Base-by-base conservation (phyloP, 148 eudicot genomes). In the Rhododendron ferrugineum region DNA sequence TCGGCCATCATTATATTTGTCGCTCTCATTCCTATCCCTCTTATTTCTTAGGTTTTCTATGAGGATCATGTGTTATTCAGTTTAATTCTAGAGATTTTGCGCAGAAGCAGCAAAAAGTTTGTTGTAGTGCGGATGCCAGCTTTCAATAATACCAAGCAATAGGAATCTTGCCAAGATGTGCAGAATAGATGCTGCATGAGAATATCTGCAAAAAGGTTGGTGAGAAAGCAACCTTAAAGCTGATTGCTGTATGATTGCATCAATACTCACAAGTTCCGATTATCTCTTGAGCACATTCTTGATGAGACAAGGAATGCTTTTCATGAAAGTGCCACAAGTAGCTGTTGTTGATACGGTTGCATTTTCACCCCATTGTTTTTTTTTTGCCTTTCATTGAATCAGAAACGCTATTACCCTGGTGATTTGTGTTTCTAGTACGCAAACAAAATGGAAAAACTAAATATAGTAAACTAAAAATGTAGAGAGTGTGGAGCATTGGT, bases 121-220 rank as follows among this genome's bases (percentile, higher is more conserved):
- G 46, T 37, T 66, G 40, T 77, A 70, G 56, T 82, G 54, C 82
- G 80, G 89, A 88, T 89, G 93, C 88, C 80, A 83, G 68, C 82
- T 86, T 30, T 85, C 87, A 84, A 88, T 88, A 83, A 85, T 84
- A 62, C 79, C 80, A 83, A 84, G 80, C 83, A 80, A 70, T 82
- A 70, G 75, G 88, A 89, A 89, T 89, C 89, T 88, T 75, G 80
- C 84, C 87, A 85, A 86, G 85, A 86, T 92, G 91, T 89, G 91
- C 62, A 85, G 91, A 88, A 90, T 87, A 64, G 89, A 92, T 92
- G 91, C 92, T 85, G 88, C 89, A 81, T 23, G 42, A 86, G 90
- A 90, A 87, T 90, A 86, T 88, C 85, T 85, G 85, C 23, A 54
- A 86, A 90, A 88, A 90, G 86, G 86, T 88, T 81, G 80, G 88